Conservation (phyloP, 352 stramenopile species). For the Phytopythium montanum region DNA sequence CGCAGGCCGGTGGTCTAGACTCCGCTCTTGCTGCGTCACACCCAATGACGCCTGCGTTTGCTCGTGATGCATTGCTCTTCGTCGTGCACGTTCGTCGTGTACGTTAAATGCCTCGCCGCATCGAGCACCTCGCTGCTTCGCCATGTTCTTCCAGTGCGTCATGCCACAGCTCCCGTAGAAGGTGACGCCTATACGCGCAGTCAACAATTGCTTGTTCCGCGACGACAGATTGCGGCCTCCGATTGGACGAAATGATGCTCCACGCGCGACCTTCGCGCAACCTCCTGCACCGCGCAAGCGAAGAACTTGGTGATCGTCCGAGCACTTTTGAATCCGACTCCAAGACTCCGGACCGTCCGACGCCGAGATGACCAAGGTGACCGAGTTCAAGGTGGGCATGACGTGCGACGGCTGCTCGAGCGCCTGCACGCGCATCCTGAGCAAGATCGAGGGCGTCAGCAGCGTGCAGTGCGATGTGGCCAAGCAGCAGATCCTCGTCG, state of each 20-base stretch:
- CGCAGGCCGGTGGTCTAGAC: background rate
- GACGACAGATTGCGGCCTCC: constrained; percentile 1
- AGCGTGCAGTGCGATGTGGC: constrained; percentile 85
- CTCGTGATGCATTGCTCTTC: background rate
- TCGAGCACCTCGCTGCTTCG: too few relatives aligned
- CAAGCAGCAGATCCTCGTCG: constrained; percentile 84
- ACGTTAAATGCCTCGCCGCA: too few relatives aligned
- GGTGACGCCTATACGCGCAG: constrained; percentile 1
- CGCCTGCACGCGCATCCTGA: constrained; percentile 88
- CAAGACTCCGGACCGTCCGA: constrained; percentile 1
- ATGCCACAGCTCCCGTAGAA: too few relatives aligned
- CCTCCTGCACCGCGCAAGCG: background rate
- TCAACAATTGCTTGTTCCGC: constrained; percentile 7
- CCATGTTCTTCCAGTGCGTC: too few relatives aligned
- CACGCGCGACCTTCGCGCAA: constrained; percentile 1
- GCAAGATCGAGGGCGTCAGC: constrained; percentile 85
- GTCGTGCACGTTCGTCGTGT: too few relatives aligned
- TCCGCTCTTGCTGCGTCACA: background rate
- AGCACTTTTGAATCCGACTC: constrained; percentile 19
- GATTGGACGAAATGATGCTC: constrained; percentile 2
- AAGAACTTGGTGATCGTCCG: background rate
- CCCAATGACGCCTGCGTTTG: background rate
- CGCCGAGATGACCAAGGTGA: constrained; percentile 49
- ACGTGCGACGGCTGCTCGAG: constrained; percentile 88
- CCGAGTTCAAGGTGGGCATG: constrained; percentile 90